Evolutionary conservation across 2,329 filamentous ascomycete genomes (phyloP).

Genomic region (Davidsoniella eucalypti): DNA sequence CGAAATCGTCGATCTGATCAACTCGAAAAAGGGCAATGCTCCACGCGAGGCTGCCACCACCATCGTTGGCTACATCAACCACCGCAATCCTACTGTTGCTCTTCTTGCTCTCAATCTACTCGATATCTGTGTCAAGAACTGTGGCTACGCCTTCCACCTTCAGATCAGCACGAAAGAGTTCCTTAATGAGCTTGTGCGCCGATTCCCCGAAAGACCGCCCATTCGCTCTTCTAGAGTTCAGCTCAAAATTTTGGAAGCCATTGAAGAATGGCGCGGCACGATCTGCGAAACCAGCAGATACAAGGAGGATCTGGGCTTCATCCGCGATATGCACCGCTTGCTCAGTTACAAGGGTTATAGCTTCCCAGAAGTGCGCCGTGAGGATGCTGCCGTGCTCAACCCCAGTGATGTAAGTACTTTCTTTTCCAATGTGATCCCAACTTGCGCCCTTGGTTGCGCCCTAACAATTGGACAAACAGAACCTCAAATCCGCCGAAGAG

Average conservation of each 20-base stretch:
- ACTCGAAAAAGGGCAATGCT: slow-evolving; percentile 89
- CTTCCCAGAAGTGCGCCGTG: slow-evolving; percentile 79
- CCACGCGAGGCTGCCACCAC: slow-evolving; percentile 87
- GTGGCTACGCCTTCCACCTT: slow-evolving; percentile 95
- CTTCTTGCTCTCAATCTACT: slow-evolving; percentile 80
- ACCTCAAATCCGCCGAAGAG: slow-evolving; percentile 87
- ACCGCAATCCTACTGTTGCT: slow-evolving; percentile 89
- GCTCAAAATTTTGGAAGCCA: slow-evolving; percentile 80
- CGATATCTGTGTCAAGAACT: slow-evolving; percentile 99
- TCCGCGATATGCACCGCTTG: slow-evolving; percentile 91
- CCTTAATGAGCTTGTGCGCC: slow-evolving; percentile 88
- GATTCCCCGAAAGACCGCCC: slow-evolving; percentile 87
- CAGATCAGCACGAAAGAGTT: slow-evolving; percentile 99
- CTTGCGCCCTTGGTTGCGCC: background rate
- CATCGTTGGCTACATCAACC: slow-evolving; percentile 89
- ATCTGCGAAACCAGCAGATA: slow-evolving; percentile 97
- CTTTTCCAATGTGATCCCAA: background rate
- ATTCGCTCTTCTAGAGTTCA: slow-evolving; percentile 76
- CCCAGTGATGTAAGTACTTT: slow-evolving; percentile 68
- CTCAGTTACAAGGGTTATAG: slow-evolving; percentile 94
- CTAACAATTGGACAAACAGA: slow-evolving; percentile 32
- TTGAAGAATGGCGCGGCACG: slow-evolving; percentile 95
- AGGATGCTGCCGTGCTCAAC: slow-evolving; percentile 92
- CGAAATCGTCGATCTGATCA: slow-evolving; percentile 92
- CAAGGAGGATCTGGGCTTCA: slow-evolving; percentile 91